Percentiles rank a stretch among this genome's conserved stretches.
Conservation (phyloP, 225 moss, liverwort and hornwort species). For the Marchantia paleacea region DNA sequence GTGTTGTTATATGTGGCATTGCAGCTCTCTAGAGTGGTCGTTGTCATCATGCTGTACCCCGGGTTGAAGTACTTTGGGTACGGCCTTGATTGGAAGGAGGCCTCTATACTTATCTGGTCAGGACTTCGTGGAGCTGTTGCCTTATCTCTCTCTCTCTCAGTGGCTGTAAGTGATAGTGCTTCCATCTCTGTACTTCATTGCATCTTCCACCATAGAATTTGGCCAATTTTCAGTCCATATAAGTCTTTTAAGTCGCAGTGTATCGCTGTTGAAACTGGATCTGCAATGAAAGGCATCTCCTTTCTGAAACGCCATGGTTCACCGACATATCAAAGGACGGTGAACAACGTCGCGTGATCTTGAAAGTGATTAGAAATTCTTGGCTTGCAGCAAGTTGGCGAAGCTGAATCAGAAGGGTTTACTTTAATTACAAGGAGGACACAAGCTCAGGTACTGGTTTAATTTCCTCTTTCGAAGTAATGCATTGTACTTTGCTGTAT, state of each 20-base stretch:
- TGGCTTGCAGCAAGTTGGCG: constrained; percentile 53
- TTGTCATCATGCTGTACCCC: constrained; percentile 63
- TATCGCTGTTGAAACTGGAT: too few relatives aligned
- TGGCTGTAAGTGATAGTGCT: constrained; percentile 56
- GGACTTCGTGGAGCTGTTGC: constrained; percentile 95
- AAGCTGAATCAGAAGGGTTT: constrained; percentile 28
- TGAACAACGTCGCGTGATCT: too few relatives aligned
- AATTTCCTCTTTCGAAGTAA: too few relatives aligned
- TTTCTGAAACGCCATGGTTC: too few relatives aligned
- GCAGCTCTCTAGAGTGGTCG: constrained; percentile 66
- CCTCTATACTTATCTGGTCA: constrained; percentile 63
- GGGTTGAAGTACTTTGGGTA: constrained; percentile 80
- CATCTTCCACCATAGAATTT: too few relatives aligned
- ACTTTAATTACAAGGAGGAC: constrained; percentile 53
- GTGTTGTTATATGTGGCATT: constrained; percentile 74
- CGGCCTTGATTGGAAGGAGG: constrained; percentile 87
- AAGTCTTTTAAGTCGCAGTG: too few relatives aligned
- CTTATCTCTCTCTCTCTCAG: constrained; percentile 72
- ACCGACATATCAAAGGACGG: too few relatives aligned
- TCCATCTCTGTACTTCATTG: background rate
- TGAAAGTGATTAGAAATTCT: background rate
- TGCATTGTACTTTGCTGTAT: too few relatives aligned
- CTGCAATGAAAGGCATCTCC: too few relatives aligned
- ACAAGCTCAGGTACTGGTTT: constrained; percentile 54
- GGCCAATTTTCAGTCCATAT: too few relatives aligned